Percentiles rank a stretch among this genome's conserved stretches.
phyloP scores from a whole-genome alignment of 208 protist species.

The Leishmania braziliensis region DNA sequence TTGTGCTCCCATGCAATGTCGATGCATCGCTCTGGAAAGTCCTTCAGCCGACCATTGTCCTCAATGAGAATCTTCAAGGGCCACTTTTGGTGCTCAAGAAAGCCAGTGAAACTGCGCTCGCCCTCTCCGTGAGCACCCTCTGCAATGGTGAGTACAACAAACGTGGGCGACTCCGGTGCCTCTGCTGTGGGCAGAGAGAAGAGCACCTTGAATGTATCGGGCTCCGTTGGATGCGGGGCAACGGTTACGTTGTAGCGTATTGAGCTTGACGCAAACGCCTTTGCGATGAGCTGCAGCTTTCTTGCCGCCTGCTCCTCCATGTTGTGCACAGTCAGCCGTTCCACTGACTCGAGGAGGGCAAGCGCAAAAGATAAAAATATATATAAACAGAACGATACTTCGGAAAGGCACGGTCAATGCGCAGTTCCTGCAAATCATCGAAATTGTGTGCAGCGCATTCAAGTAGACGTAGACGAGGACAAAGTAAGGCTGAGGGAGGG shows the following conservation, averaged over 20 bases:
- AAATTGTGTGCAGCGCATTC: neutral
- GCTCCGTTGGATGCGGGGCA: slow-evolving; percentile 37
- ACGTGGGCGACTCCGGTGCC: slow-evolving; percentile 51
- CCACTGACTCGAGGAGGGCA: too few species aligned
- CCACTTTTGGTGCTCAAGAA: slow-evolving; percentile 40
- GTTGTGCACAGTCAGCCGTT: neutral
- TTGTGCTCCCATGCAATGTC: slow-evolving; percentile 56
- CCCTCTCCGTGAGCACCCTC: slow-evolving; percentile 7
- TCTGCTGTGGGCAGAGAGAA: slow-evolving; percentile 65
- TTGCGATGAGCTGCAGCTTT: slow-evolving; percentile 37
- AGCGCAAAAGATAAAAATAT: neutral
- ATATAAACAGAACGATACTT: neutral
- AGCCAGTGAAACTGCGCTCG: slow-evolving; percentile 22
- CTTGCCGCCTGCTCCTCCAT: slow-evolving; percentile 16
- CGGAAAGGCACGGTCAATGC: neutral
- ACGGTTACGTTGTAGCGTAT: slow-evolving; percentile 67
- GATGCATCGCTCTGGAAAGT: slow-evolving; percentile 40
- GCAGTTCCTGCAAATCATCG: neutral
- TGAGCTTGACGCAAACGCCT: slow-evolving; percentile 37
- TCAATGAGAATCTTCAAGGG: slow-evolving; percentile 35
- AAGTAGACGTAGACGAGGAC: neutral
- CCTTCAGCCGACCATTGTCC: slow-evolving; percentile 11
- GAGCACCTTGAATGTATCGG: slow-evolving; percentile 43
- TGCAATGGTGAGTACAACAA: slow-evolving; percentile 43
- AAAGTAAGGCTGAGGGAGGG: neutral